Evolutionary conservation across 106 monocot genomes (phyloP).

Genomic region (Phalaenopsis equestris): DNA sequence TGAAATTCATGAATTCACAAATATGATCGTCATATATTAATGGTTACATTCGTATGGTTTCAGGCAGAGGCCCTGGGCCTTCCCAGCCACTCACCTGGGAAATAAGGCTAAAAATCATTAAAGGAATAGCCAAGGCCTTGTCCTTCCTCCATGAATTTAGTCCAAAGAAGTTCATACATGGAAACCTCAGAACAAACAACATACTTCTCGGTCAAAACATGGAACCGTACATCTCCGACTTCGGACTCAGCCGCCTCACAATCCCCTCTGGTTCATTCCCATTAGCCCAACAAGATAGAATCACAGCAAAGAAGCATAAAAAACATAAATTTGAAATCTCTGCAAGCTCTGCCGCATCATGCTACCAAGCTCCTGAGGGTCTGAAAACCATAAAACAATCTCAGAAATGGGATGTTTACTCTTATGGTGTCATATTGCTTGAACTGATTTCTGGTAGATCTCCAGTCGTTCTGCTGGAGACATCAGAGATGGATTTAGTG

Average conservation of each 20-base stretch:
- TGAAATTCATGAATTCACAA: no score
- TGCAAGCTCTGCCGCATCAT: conserved; percentile 39
- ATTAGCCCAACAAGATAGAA: conserved; percentile 35
- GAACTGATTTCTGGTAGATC: conserved; percentile 77
- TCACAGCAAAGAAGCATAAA: conserved; percentile 28
- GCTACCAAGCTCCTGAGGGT: conserved; percentile 84
- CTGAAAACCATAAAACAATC: conserved; percentile 62
- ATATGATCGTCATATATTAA: neutral
- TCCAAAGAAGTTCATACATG: conserved; percentile 90
- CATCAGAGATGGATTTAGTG: conserved; percentile 50
- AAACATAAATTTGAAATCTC: conserved; percentile 29
- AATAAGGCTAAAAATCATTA: conserved; percentile 59
- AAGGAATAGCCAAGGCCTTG: conserved; percentile 64
- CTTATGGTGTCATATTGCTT: conserved; percentile 65
- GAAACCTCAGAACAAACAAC: conserved; percentile 74
- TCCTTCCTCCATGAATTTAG: conserved; percentile 76
- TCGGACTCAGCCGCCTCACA: conserved; percentile 67
- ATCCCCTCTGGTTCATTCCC: conserved; percentile 56
- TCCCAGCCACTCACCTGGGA: conserved; percentile 50
- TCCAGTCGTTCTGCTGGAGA: conserved; percentile 49
- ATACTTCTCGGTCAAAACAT: conserved; percentile 62
- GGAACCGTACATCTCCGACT: conserved; percentile 73
- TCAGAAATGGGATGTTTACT: conserved; percentile 94
- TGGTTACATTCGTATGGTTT: conserved; percentile 8
- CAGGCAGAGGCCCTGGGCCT: conserved; percentile 40